Conservation (phyloP, 176 grass and related monocot genomes). For the Triticum aestivum region DNA sequence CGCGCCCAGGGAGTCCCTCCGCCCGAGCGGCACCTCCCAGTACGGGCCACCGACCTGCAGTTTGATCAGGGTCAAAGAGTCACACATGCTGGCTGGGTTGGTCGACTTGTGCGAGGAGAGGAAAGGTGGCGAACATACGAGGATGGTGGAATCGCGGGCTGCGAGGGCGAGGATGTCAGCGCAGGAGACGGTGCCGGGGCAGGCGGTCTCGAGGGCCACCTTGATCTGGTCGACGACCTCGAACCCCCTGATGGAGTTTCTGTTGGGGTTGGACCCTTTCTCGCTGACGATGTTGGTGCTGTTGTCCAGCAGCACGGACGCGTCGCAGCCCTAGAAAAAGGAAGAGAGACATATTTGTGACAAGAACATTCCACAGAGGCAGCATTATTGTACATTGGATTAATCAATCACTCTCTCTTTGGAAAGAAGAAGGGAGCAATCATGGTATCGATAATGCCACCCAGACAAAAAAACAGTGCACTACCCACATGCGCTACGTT, state of each 20-base stretch:
- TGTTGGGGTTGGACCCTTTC: conserved; percentile 74
- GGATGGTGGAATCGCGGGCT: conserved; percentile 53
- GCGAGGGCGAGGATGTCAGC: conserved; percentile 69
- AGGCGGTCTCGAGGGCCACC: conserved; percentile 49
- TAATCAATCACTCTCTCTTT: neutral
- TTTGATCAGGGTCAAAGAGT: neutral
- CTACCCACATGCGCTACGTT: neutral
- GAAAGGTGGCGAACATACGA: conserved; percentile 32
- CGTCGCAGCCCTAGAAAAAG: conserved; percentile 62
- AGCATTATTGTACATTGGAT: conserved; percentile 25
- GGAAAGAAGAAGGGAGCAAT: conserved; percentile 18
- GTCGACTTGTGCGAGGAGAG: neutral
- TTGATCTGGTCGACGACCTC: conserved; percentile 85
- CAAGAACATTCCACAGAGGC: neutral
- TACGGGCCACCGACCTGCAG: conserved; percentile 66
- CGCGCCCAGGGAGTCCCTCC: conserved; percentile 67
- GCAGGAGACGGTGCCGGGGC: conserved; percentile 68
- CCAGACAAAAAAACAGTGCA: conserved; percentile 2
- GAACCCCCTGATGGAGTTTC: conserved; percentile 66
- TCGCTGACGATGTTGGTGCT: conserved; percentile 66
- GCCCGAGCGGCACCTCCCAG: conserved; percentile 83
- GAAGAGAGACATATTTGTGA: neutral
- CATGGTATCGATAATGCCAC: conserved; percentile 18
- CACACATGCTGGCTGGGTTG: neutral
- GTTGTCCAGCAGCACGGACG: conserved; percentile 72